Evolutionary conservation across 768 basidiomycete genomes (phyloP).

Genomic region (Suillus brevipes): DNA sequence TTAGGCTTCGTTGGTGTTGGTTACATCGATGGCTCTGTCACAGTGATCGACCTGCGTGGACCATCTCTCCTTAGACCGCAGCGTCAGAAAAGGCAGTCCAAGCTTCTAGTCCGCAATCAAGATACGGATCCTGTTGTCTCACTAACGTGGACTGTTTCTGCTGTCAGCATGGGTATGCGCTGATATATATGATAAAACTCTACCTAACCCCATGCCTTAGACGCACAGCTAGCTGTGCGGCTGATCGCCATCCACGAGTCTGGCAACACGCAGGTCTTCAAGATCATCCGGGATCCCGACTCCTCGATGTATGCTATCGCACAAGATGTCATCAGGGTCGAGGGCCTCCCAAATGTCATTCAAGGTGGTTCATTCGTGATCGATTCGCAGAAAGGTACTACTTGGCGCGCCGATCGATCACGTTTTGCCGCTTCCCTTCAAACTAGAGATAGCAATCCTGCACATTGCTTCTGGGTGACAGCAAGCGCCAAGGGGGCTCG

Average conservation of each 20-base stretch:
- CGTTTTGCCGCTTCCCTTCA: conserved; percentile 40
- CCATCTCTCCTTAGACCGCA: conserved; percentile 59
- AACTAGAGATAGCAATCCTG: conserved; percentile 19
- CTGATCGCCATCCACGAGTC: conserved; percentile 61
- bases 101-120: conserved; percentile 35
- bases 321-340: conserved; percentile 36
- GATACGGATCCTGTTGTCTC: conserved; percentile 47
- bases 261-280: conserved; percentile 62
- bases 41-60: conserved; percentile 73
- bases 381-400: conserved; percentile 51
- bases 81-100: conserved; percentile 41
- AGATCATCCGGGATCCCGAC: conserved; percentile 39
- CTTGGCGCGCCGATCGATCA: conserved; percentile 43
- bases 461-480: conserved; percentile 46
- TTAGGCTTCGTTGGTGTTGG: conserved; percentile 78
- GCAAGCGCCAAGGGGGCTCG: conserved; percentile 61
- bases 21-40: conserved; percentile 57
- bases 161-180: conserved; percentile 39
- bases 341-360: conserved; percentile 47
- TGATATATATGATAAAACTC: conserved; percentile 36
- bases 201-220: conserved; percentile 27
- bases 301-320: conserved; percentile 39
- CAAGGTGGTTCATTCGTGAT: conserved; percentile 53
- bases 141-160: conserved; percentile 66
- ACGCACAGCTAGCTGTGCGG: conserved; percentile 49